A percentile compares a stretch with the other conserved stretches of the same genome.
These are phyloP conservation scores for Termitomyces sp. DNA, from an alignment of 768 basidiomycete genomes.

Conservation along the genomic window DNA sequence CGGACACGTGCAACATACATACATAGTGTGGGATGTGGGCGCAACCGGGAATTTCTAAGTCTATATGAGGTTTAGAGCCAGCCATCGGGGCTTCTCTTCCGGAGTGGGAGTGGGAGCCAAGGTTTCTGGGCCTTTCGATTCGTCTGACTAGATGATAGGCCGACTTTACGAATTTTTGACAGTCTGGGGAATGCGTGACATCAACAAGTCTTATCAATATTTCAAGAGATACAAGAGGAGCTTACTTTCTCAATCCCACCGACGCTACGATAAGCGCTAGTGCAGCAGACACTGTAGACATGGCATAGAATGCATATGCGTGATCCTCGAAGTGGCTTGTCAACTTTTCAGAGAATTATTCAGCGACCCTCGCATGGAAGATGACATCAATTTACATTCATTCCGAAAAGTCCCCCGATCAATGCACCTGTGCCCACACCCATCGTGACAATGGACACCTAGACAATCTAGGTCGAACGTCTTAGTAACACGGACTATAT, in stretches of 20 bases:
- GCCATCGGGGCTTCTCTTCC: conserved; percentile 31
- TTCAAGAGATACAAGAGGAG: conserved; percentile 6
- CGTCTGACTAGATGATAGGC: conserved; percentile 31
- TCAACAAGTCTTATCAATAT: background rate
- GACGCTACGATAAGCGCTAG: conserved; percentile 59
- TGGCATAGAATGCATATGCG: conserved; percentile 67
- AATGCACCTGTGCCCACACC: conserved; percentile 89
- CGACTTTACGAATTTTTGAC: conserved; percentile 41
- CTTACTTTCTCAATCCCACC: conserved; percentile 60
- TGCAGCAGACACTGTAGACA: conserved; percentile 54
- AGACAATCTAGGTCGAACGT: conserved; percentile 6
- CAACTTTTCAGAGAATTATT: conserved; percentile 39
- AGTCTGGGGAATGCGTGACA: conserved; percentile 22
- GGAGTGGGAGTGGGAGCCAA: conserved; percentile 46
- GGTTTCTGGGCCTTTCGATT: conserved; percentile 19
- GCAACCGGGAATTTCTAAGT: background rate
- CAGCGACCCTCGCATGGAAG: conserved; percentile 6
- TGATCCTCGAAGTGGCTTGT: conserved; percentile 67
- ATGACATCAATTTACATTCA: conserved; percentile 67
- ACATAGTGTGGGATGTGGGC: background rate
- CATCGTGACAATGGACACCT: conserved; percentile 93
- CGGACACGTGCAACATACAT: background rate
- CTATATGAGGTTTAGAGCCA: conserved; percentile 28
- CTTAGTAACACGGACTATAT: background rate
- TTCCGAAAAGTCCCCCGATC: conserved; percentile 88